Evolutionary conservation across 768 basidiomycete genomes (phyloP).

Genomic region (Suillus americanus): DNA sequence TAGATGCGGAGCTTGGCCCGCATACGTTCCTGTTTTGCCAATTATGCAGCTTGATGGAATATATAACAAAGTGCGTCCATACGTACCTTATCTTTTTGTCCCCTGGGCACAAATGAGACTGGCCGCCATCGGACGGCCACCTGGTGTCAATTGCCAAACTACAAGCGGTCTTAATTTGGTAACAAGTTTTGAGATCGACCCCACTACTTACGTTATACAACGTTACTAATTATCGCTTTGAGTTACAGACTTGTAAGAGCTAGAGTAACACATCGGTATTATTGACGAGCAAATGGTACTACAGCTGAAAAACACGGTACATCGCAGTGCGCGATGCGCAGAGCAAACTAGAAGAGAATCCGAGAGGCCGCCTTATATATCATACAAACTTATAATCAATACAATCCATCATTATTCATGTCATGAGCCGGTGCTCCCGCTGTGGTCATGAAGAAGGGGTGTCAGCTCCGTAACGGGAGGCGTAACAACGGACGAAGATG

Average conservation of each 20-base stretch:
- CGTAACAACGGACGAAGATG: conserved; percentile 15
- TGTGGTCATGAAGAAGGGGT: conserved; percentile 29
- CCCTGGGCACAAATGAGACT: conserved; percentile 15
- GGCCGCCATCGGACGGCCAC: not conserved
- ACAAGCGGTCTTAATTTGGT: conserved; percentile 9
- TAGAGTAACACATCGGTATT: not conserved
- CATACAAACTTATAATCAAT: conserved; percentile 27
- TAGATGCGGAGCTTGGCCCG: conserved; percentile 13
- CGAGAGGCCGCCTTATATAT: conserved; percentile 15
- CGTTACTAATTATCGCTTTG: not conserved
- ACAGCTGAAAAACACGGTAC: not conserved
- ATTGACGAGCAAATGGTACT: not conserved
- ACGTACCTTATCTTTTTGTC: conserved; percentile 34
- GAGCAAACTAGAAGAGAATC: not conserved
- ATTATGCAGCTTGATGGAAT: not conserved
- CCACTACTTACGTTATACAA: not conserved
- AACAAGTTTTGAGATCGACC: conserved; percentile 1
- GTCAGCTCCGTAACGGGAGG: conserved; percentile 30
- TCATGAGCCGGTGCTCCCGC: conserved; percentile 13
- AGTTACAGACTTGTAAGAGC: not conserved
- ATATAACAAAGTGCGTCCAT: conserved; percentile 13
- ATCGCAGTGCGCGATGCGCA: not conserved
- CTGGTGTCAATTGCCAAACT: not conserved
- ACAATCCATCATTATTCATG: conserved; percentile 9
- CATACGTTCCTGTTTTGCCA: not conserved